Conservation (phyloP, 1,284 basidiomycete species). For the Fomitopsis palustris region DNA sequence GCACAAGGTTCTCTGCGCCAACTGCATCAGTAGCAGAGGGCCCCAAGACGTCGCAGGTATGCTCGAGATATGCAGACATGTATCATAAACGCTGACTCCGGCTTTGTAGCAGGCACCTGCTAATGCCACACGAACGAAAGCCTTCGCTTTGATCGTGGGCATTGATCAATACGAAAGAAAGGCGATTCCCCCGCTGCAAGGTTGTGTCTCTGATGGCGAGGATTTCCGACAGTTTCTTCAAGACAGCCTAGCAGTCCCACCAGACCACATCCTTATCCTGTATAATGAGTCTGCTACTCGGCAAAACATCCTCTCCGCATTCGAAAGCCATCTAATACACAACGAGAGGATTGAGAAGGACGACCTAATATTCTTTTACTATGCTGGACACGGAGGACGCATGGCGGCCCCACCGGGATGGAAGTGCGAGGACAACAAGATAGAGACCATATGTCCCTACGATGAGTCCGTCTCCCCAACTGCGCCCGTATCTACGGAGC, state of each 20-base stretch:
- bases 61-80: too few relatives aligned
- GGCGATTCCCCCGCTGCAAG: neutral
- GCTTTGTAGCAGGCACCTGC: too few relatives aligned
- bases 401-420: conserved; percentile 4
- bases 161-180: neutral
- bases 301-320: conserved; percentile 8
- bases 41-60: too few relatives aligned
- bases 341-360: conserved; percentile 10
- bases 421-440: neutral
- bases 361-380: conserved; percentile 14
- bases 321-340: conserved; percentile 13
- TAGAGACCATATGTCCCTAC: conserved; percentile 2
- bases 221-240: neutral
- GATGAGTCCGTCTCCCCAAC: neutral
- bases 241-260: conserved; percentile 2
- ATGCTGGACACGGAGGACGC: conserved; percentile 15
- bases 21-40: too few relatives aligned
- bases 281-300: conserved; percentile 6
- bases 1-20: too few relatives aligned
- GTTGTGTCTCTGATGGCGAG: neutral
- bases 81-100: too few relatives aligned
- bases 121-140: too few relatives aligned
- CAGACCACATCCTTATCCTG: conserved; percentile 4
- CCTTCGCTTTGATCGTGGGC: neutral
- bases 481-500: neutral